phyloP scores from a whole-genome alignment of 106 monocot species.

The Dendrobium nobile region DNA sequence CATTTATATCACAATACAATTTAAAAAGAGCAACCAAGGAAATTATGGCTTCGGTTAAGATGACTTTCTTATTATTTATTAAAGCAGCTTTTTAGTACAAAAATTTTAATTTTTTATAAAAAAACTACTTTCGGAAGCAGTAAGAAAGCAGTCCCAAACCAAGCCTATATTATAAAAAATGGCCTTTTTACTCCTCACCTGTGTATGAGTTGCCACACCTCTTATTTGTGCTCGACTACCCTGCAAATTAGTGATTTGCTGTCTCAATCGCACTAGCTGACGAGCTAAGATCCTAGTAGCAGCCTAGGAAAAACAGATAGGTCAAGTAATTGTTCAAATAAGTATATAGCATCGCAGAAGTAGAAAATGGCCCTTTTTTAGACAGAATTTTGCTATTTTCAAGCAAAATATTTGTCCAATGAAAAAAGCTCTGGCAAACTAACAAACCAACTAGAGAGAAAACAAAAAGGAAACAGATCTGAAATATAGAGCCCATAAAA shows the following conservation, averaged over 20 bases:
- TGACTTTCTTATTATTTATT: too few species aligned
- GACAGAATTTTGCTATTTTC: not conserved
- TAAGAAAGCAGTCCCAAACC: too few species aligned
- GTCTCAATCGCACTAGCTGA: slow-evolving; percentile 83
- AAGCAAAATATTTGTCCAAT: not conserved
- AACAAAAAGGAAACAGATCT: not conserved
- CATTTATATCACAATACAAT: slow-evolving; percentile 2
- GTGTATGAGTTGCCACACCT: slow-evolving; percentile 96
- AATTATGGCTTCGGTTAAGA: not conserved
- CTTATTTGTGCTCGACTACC: slow-evolving; percentile 90
- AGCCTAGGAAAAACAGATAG: slow-evolving; percentile 34
- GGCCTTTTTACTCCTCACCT: slow-evolving; percentile 30
- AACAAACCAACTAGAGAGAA: not conserved
- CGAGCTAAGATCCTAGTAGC: slow-evolving; percentile 92
- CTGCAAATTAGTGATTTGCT: slow-evolving; percentile 97
- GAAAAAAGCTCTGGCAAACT: not conserved
- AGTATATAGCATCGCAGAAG: not conserved
- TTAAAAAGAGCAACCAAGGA: not conserved
- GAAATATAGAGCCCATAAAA: not conserved
- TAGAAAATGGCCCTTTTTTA: not conserved
- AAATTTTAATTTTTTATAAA: too few species aligned
- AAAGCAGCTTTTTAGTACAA: too few species aligned
- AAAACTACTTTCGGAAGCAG: too few species aligned
- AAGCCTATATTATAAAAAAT: not conserved
- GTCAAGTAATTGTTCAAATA: not conserved